Conservation (phyloP, 139 green algal species). For the Ulvella scutata region DNA sequence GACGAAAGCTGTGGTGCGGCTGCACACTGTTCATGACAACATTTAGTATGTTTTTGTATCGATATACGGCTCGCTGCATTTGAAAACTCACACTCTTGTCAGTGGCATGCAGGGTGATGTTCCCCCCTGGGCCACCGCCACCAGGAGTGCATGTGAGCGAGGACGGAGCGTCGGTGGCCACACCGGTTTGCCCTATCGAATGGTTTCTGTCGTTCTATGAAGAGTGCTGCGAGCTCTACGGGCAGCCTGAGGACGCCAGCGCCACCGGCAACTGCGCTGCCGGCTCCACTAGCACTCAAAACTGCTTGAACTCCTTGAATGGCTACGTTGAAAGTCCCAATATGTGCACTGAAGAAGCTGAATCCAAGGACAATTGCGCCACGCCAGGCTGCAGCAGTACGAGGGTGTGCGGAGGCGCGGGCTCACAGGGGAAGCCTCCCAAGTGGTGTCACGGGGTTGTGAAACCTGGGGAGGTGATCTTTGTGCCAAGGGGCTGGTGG, state of each 20-base stretch:
- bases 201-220: conserved; percentile 84
- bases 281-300: too few relatives aligned
- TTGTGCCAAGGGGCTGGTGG: conserved; percentile 82
- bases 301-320: too few relatives aligned
- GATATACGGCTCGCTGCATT: too few relatives aligned
- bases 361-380: too few relatives aligned
- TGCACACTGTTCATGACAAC: too few relatives aligned
- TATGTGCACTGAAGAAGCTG: background rate
- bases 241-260: background rate
- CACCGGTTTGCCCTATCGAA: conserved; percentile 75
- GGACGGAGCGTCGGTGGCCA: conserved; percentile 78
- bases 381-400: too few relatives aligned
- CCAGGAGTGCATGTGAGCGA: conserved; percentile 75
- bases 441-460: conserved; percentile 32
- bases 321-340: background rate
- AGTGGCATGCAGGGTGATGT: background rate
- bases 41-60: too few relatives aligned
- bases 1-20: conserved; percentile 65
- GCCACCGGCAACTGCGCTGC: background rate
- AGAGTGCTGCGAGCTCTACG: conserved; percentile 6
- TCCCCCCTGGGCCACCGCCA: conserved; percentile 17
- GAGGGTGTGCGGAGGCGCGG: background rate
- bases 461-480: conserved; percentile 62
- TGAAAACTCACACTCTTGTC: too few relatives aligned
- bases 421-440: background rate